Conservation (phyloP, 129 eudicot species). For the Oenanthe sinensis region DNA sequence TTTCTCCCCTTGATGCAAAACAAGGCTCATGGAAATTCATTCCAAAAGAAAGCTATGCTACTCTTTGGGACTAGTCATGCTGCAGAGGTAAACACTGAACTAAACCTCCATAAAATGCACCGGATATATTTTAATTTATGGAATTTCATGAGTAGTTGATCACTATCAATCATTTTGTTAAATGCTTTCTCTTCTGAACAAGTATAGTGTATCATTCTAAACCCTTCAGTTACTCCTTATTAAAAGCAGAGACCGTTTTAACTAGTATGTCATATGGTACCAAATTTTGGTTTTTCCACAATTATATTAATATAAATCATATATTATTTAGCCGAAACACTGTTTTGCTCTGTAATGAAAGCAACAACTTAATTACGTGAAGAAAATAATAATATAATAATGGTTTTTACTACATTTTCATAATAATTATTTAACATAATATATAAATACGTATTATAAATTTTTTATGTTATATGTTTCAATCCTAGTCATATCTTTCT, state of each 20-base stretch:
- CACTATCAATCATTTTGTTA: not conserved
- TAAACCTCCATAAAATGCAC: not conserved
- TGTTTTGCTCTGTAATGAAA: too few species aligned
- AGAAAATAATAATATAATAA: too few species aligned
- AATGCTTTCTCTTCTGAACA: not conserved
- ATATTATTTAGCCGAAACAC: not conserved
- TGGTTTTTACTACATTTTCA: too few species aligned
- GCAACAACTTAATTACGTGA: not conserved
- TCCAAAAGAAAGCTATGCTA: constrained; percentile 78
- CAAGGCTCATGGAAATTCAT: constrained; percentile 83
- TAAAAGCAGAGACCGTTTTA: not conserved
- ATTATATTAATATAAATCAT: too few species aligned
- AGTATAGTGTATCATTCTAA: not conserved
- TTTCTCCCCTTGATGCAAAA: not conserved
- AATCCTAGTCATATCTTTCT: not conserved
- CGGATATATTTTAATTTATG: not conserved
- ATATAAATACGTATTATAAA: not conserved
- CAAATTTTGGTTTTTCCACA: too few species aligned
- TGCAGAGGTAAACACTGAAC: constrained; percentile 44
- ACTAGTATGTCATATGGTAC: too few species aligned
- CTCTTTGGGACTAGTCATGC: constrained; percentile 69
- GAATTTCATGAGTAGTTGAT: not conserved
- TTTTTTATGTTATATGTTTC: too few species aligned
- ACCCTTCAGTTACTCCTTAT: not conserved
- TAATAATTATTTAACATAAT: too few species aligned